Percentiles rank a stretch among this genome's conserved stretches.
phyloP scores from a whole-genome alignment of 2,329 filamentous ascomycete species.

The Endoconidiophora laricicola region DNA sequence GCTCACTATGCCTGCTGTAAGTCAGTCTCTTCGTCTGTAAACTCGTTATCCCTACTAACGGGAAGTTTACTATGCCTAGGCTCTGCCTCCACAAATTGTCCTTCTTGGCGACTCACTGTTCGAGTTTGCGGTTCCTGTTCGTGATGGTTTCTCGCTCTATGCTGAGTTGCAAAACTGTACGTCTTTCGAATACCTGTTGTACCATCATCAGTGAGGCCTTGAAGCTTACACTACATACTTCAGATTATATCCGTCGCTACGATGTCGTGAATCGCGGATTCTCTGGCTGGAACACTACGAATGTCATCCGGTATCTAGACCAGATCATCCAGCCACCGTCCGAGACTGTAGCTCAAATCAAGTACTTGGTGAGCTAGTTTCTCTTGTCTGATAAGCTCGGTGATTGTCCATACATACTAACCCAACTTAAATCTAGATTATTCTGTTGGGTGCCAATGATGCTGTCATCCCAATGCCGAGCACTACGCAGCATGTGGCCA shows the following conservation, averaged over 20 bases:
- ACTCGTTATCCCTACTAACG: no score
- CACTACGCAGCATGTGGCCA: constrained; percentile 57
- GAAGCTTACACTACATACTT: not conserved
- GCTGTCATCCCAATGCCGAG: constrained; percentile 48
- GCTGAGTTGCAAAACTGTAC: constrained; percentile 53
- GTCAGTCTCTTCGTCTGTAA: no score
- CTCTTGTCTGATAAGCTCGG: not conserved
- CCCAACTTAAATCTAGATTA: constrained; percentile 30
- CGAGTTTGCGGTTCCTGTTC: constrained; percentile 44
- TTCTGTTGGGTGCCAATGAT: constrained; percentile 87
- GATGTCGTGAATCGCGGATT: constrained; percentile 84
- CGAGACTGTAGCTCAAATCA: constrained; percentile 39
- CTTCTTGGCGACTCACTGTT: constrained; percentile 86
- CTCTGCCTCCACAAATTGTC: constrained; percentile 48
- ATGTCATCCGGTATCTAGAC: constrained; percentile 53
- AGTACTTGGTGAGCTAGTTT: constrained; percentile 42
- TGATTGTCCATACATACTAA: not conserved
- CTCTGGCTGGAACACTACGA: constrained; percentile 67
- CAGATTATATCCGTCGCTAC: constrained; percentile 58
- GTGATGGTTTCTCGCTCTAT: constrained; percentile 57
- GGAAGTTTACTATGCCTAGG: not conserved
- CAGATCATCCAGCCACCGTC: constrained; percentile 53
- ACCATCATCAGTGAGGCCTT: not conserved
- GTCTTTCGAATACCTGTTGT: constrained; percentile 16
- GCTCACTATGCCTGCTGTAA: no score